Percentiles rank a stretch among this genome's conserved stretches.
phyloP scores from a whole-genome alignment of 371 early-diverging fungal species.

The Mucor indicus region DNA sequence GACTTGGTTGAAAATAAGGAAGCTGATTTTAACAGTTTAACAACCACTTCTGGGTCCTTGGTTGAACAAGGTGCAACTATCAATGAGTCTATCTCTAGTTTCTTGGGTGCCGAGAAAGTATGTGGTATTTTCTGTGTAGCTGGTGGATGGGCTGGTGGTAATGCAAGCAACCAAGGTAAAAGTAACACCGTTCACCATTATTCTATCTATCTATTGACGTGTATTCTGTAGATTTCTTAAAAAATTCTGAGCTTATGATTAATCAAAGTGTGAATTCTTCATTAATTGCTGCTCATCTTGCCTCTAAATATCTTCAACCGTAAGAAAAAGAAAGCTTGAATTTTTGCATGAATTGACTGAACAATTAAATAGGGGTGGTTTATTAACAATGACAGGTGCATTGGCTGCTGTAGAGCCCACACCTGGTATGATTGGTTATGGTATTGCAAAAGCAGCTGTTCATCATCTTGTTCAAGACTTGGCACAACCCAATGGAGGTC shows the following conservation, averaged over 20 bases:
- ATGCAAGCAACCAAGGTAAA: constrained; percentile 69
- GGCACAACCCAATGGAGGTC: constrained; percentile 71
- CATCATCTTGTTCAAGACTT: constrained; percentile 86
- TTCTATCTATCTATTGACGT: neutral
- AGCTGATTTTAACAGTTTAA: constrained; percentile 70
- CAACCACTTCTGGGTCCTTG: constrained; percentile 42
- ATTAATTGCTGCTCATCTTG: constrained; percentile 78
- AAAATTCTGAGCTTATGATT: constrained; percentile 70
- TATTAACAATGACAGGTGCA: constrained; percentile 85
- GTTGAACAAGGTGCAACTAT: constrained; percentile 62
- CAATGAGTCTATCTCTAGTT: constrained; percentile 26
- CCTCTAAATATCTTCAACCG: constrained; percentile 74
- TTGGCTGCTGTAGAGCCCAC: constrained; percentile 75
- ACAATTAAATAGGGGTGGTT: constrained; percentile 59
- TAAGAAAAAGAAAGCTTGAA: constrained; percentile 21
- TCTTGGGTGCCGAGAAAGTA: constrained; percentile 50
- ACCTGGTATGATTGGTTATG: constrained; percentile 92
- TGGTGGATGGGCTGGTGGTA: constrained; percentile 98
- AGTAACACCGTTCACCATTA: too few relatives aligned
- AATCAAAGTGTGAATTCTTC: constrained; percentile 84
- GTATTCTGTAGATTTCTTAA: constrained; percentile 72
- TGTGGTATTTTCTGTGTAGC: constrained; percentile 91
- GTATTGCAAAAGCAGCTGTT: constrained; percentile 92
- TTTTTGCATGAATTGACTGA: neutral
- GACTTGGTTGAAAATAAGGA: constrained; percentile 74